Conservation (phyloP, 2,329 filamentous ascomycete species). For the Talaromyces funiculosus region DNA sequence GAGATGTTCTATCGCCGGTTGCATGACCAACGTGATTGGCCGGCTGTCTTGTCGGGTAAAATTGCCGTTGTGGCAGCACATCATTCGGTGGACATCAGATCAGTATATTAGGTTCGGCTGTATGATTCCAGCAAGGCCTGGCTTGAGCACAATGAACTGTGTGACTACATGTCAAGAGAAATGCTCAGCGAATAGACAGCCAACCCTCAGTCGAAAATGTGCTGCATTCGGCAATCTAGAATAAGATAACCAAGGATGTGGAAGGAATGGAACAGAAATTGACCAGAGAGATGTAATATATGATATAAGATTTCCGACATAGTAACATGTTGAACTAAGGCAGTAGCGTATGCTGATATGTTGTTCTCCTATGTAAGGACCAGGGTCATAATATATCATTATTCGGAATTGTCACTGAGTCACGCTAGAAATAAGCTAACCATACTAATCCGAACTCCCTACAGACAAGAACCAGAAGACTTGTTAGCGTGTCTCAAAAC, state of each 20-base stretch:
- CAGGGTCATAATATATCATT: too few relatives aligned
- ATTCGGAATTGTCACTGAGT: too few relatives aligned
- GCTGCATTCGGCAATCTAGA: neutral
- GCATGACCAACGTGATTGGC: neutral
- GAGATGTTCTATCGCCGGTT: neutral
- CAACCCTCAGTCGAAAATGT: neutral
- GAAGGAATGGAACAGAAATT: neutral
- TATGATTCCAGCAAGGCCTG: neutral
- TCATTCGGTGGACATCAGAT: too few relatives aligned
- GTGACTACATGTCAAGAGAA: too few relatives aligned
- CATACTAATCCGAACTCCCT: neutral
- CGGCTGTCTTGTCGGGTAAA: constrained; percentile 5
- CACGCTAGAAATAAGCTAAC: too few relatives aligned
- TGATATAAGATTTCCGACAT: too few relatives aligned
- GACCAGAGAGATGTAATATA: neutral
- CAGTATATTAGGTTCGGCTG: neutral
- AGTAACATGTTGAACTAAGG: too few relatives aligned
- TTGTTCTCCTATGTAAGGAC: too few relatives aligned
- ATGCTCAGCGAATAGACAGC: neutral
- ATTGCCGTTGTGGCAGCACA: neutral
- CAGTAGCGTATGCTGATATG: too few relatives aligned
- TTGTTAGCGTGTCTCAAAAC: neutral
- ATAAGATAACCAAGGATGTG: neutral
- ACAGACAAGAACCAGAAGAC: neutral
- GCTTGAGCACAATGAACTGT: neutral